Conservation (phyloP, 2,329 filamentous ascomycete genomes). For the Aspergillus sp. region DNA sequence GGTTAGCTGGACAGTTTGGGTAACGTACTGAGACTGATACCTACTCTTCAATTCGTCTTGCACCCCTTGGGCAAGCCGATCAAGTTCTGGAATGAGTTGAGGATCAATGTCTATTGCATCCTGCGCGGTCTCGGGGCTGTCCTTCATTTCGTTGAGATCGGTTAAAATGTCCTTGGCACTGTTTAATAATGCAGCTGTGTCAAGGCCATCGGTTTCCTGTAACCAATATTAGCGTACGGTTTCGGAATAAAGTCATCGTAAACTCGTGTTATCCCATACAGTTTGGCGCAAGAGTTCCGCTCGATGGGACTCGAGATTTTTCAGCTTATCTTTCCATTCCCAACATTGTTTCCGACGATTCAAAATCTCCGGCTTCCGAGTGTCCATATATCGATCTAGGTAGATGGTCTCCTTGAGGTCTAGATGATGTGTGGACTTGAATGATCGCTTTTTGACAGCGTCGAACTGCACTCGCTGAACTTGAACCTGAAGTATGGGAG, state of each 20-base stretch:
- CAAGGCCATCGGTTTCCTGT: slow-evolving; percentile 26
- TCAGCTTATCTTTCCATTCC: slow-evolving; percentile 68
- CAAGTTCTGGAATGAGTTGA: slow-evolving; percentile 43
- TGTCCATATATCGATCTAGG: slow-evolving; percentile 80
- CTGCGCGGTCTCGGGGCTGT: slow-evolving; percentile 27
- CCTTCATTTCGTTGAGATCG: slow-evolving; percentile 41
- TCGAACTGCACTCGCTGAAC: slow-evolving; percentile 81
- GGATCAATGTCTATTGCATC: slow-evolving; percentile 46
- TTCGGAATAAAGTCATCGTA: background rate
- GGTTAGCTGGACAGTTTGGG: slow-evolving; percentile 10
- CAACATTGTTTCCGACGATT: slow-evolving; percentile 68
- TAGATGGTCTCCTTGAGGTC: slow-evolving; percentile 78
- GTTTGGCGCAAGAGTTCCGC: slow-evolving; percentile 42
- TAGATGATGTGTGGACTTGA: slow-evolving; percentile 76
- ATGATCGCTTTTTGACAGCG: slow-evolving; percentile 56
- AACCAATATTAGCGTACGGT: slow-evolving; percentile 4
- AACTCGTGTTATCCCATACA: slow-evolving; percentile 18
- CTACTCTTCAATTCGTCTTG: slow-evolving; percentile 49
- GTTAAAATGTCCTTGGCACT: slow-evolving; percentile 45
- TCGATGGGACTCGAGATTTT: slow-evolving; percentile 52
- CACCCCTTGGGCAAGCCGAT: slow-evolving; percentile 46
- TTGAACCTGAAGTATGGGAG: slow-evolving; percentile 84
- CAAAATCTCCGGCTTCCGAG: slow-evolving; percentile 61
- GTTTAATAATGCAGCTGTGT: slow-evolving; percentile 33
- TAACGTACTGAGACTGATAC: slow-evolving; percentile 9